Percentiles rank a stretch among this genome's conserved stretches.
Conservation (phyloP, 2,329 filamentous ascomycete species). For the Alternaria sp. region DNA sequence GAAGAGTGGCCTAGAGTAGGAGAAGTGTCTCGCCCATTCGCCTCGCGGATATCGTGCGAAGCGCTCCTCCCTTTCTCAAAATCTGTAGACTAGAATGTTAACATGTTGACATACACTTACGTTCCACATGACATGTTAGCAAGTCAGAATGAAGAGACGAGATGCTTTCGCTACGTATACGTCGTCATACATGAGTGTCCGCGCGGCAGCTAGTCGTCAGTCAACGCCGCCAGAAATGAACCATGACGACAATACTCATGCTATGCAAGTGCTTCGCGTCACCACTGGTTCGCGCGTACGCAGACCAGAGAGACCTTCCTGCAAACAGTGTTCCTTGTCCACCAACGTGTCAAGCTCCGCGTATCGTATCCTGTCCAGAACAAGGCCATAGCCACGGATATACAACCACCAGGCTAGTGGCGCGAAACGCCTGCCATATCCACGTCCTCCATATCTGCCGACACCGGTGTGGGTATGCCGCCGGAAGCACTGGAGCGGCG, state of each 20-base stretch:
- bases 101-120: too few species aligned
- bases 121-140: too few species aligned
- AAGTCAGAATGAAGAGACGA: too few species aligned
- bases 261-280: neutral
- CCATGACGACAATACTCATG: neutral
- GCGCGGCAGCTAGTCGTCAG: neutral
- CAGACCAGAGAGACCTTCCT: neutral
- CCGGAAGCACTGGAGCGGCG: neutral
- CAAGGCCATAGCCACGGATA: neutral
- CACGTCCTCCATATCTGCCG: neutral
- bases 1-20: too few species aligned
- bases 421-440: neutral
- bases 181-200: neutral
- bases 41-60: too few species aligned
- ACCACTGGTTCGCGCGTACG: neutral
- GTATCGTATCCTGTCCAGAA: neutral
- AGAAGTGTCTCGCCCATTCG: rapidly evolving
- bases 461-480: neutral
- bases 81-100: neutral
- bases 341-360: neutral
- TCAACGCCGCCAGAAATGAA: too few species aligned
- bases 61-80: too few species aligned
- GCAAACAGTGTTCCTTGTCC: too few species aligned
- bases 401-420: neutral
- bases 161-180: too few species aligned